A percentile compares a stretch with the other conserved stretches of the same genome.
Conservation (phyloP, 768 basidiomycete species). For the Chalciporus piperatus region DNA sequence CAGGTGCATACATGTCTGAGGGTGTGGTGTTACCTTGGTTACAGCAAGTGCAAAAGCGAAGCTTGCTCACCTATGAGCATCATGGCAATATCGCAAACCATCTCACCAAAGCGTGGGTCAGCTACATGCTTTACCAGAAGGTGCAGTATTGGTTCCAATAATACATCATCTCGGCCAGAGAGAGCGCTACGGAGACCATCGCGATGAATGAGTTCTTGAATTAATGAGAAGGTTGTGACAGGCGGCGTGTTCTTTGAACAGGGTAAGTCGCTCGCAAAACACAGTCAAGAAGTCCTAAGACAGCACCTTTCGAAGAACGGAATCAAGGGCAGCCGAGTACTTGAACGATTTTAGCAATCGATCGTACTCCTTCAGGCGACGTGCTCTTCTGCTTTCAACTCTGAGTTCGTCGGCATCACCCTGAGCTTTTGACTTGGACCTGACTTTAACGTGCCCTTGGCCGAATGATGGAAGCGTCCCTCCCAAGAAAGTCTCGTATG, state of each 20-base stretch:
- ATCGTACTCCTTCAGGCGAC: conserved; percentile 83
- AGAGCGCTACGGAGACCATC: conserved; percentile 87
- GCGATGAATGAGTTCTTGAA: conserved; percentile 89
- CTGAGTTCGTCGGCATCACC: conserved; percentile 74
- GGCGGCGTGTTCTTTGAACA: conserved; percentile 73
- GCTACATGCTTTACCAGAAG: conserved; percentile 81
- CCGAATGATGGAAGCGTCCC: conserved; percentile 54
- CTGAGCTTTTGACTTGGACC: conserved; percentile 45
- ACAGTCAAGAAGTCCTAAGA: neutral
- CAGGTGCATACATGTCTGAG: conserved; percentile 86
- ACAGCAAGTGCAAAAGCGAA: neutral
- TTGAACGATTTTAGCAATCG: conserved; percentile 86
- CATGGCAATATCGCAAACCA: conserved; percentile 76
- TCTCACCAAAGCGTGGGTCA: conserved; percentile 90
- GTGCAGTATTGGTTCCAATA: conserved; percentile 87
- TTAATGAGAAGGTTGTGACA: conserved; percentile 81
- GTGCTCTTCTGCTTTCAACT: conserved; percentile 68
- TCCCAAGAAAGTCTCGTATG: conserved; percentile 67
- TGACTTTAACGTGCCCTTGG: conserved; percentile 49
- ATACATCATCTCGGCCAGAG: conserved; percentile 87
- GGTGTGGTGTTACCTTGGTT: conserved; percentile 6
- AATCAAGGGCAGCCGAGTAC: conserved; percentile 92
- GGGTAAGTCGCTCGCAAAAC: neutral
- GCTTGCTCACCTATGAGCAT: conserved; percentile 77
- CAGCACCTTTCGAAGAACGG: conserved; percentile 78